Evolutionary conservation across 257 asterid genomes (phyloP), one percentile per base, ranked within the genome.

Genomic region (Ajuga chamaepitys): DNA sequence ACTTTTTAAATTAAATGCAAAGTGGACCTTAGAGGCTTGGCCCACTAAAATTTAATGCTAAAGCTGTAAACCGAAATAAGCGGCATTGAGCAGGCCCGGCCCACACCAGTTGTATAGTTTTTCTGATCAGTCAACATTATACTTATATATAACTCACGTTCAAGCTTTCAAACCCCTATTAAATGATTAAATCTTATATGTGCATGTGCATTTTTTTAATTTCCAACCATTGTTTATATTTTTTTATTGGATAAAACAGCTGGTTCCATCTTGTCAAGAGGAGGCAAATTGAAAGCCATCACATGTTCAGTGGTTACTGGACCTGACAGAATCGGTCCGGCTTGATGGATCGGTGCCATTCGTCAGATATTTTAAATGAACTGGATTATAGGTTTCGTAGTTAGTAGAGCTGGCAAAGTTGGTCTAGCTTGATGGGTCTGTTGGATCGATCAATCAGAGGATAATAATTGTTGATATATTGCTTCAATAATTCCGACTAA

Each of bases 61-160:
- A 30, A 56, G 47, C 65, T 67, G 71, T 17, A 54, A 26, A 26
- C 54, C 18, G 38, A 14, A 37, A 14, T 30, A 5, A 0, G 37
- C 37, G 5, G 37, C 37, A 30, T 30, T 30, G 37, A 59, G 47
- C 55, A 14, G n/a, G 71, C 64, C 72, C 72, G 65, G 65, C 65
- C 72, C 72, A 44, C 38, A 10, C 34, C 25, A 28, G 14, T 20
- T 2, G 16, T 0, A 1, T 26, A 41, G 40, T 42, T 9, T 10
- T 10, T n/a, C n/a, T 3, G 28, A 14, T 53, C 22, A 26, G 20
- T 26, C 14, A 21, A n/a, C 57, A 26, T 53, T 22, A 7, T 30
- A 12, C n/a, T 4, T 52, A 52, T 7, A 30, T 30, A 8, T 30
- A 11, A 52, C 58, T 52, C 13, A 28, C 5, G 3, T 24, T 24